A percentile compares a stretch with the other conserved stretches of the same genome.
Conservation (phyloP, 805 yeast species). For the Candida mattraensis region DNA sequence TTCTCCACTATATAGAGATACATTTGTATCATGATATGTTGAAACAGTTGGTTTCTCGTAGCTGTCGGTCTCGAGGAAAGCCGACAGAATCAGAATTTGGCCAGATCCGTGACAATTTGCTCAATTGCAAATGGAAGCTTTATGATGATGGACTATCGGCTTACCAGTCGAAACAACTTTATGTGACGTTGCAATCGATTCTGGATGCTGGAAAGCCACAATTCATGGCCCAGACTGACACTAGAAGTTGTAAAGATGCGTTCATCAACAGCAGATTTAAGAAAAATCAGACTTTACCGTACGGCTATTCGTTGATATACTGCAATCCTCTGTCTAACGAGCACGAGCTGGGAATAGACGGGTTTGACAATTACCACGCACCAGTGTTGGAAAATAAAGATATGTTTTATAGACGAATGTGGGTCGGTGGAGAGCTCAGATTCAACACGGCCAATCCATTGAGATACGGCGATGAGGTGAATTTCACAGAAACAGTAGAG, state of each 20-base stretch:
- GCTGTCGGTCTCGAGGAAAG: too few species aligned
- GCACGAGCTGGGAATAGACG: constrained; percentile 58
- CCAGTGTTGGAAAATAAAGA: constrained; percentile 39
- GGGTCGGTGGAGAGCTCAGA: constrained; percentile 71
- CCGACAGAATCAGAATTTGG: too few species aligned
- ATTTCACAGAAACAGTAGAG: constrained; percentile 54
- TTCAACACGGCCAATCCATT: constrained; percentile 36
- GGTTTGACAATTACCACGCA: constrained; percentile 78
- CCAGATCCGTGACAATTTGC: constrained; percentile 3
- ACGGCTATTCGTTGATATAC: constrained; percentile 67
- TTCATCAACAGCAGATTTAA: constrained; percentile 20
- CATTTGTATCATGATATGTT: too few species aligned
- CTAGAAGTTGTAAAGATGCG: too few species aligned
- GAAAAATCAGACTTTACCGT: constrained; percentile 31
- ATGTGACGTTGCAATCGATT: constrained; percentile 29
- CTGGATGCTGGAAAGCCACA: constrained; percentile 6
- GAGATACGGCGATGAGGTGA: constrained; percentile 37
- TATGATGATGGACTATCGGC: constrained; percentile 31
- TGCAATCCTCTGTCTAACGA: constrained; percentile 59
- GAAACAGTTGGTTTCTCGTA: too few species aligned
- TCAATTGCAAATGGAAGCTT: constrained; percentile 23
- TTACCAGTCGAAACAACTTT: constrained; percentile 27
- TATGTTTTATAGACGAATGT: constrained; percentile 62
- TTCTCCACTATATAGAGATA: too few species aligned
- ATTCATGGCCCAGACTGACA: constrained; percentile 16